A percentile compares a stretch with the other conserved stretches of the same genome.
Conservation (phyloP, 2,329 filamentous ascomycete genomes). For the Beauveria varroae region DNA sequence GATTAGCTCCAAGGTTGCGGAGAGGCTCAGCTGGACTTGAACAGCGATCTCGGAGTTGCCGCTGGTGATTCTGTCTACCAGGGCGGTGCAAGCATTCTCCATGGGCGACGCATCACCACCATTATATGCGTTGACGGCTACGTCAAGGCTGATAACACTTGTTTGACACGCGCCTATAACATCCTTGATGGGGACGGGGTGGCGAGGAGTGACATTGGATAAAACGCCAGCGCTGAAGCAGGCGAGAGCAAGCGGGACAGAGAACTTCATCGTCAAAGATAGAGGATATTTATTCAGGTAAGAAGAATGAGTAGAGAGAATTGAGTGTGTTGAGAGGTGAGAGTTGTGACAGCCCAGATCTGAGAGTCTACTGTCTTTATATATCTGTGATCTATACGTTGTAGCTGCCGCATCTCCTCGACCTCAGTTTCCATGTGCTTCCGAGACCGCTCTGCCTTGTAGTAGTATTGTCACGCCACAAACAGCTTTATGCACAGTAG, state of each 20-base stretch:
- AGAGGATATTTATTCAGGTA: not conserved
- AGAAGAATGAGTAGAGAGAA: not conserved
- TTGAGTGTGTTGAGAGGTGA: not conserved
- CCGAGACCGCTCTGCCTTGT: not conserved
- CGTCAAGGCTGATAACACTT: conserved; percentile 12
- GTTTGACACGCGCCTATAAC: conserved; percentile 14
- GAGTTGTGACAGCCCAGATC: not conserved
- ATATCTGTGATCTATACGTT: not conserved
- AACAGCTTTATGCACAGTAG: not conserved
- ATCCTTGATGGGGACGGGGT: not conserved
- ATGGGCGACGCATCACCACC: conserved; percentile 12
- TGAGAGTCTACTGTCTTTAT: not conserved
- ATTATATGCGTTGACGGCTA: conserved; percentile 14
- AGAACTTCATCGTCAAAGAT: conserved; percentile 1
- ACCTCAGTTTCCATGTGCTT: conserved; percentile 1
- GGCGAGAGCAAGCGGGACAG: not conserved
- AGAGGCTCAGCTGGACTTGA: conserved; percentile 14
- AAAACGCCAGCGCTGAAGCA: conserved; percentile 2
- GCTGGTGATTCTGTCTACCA: conserved; percentile 12
- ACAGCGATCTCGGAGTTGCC: conserved; percentile 11
- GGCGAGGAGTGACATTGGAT: not conserved
- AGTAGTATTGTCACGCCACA: not conserved
- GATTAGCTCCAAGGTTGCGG: conserved; percentile 15
- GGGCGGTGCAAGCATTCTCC: conserved; percentile 5
- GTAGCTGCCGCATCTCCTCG: not conserved